Evolutionary conservation across 306 rosid species (phyloP).

Genomic region (Acacia acuminata): DNA sequence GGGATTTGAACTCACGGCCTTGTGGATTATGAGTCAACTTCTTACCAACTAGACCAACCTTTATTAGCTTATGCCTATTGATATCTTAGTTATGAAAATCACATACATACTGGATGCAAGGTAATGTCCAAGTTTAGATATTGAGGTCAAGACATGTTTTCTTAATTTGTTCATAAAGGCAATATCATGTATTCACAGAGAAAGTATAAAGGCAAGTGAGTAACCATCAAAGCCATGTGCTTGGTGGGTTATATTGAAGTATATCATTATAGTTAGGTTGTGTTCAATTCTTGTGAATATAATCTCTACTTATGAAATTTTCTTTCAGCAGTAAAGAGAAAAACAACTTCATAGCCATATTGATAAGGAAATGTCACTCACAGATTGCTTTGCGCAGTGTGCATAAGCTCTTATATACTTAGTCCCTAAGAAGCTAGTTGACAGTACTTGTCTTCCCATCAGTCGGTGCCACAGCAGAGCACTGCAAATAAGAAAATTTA

Average conservation of each 20-base stretch:
- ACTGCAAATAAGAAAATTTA: constrained; percentile 42
- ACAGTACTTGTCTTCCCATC: constrained; percentile 77
- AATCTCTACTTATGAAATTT: not conserved
- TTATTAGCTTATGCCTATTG: no score
- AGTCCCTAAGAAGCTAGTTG: constrained; percentile 65
- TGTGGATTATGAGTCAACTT: no score
- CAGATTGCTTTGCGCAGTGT: constrained; percentile 87
- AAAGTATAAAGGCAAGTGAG: no score
- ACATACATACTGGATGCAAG: no score
- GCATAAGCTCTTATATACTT: constrained; percentile 74
- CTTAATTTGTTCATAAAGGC: no score
- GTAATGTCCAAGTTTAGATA: no score
- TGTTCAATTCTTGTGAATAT: no score
- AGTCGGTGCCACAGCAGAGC: constrained; percentile 92
- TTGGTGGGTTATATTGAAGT: not conserved
- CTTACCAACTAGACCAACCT: no score
- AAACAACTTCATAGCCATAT: constrained; percentile 1
- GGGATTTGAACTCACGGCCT: no score
- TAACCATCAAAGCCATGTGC: not conserved
- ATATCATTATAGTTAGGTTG: no score
- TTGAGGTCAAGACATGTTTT: no score
- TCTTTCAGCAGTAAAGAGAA: not conserved
- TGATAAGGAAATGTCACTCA: constrained; percentile 42
- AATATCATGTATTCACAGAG: not conserved
- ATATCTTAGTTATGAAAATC: no score